Percentiles rank a stretch among this genome's conserved stretches.
Conservation (phyloP, 2,329 filamentous ascomycete species). For the Fusarium setosum region DNA sequence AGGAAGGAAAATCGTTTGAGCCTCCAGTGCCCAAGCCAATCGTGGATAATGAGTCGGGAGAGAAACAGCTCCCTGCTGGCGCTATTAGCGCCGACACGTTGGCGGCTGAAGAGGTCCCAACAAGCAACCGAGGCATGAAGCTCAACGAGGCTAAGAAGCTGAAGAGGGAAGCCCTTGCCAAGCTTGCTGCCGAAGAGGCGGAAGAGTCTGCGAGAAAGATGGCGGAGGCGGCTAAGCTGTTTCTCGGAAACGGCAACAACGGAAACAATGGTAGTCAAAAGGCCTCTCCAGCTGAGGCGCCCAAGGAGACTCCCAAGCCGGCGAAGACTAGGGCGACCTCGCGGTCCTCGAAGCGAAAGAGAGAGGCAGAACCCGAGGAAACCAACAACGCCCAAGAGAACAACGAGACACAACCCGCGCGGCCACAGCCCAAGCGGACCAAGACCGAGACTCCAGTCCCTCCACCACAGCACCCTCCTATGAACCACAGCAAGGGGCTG, state of each 20-base stretch:
- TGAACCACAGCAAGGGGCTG: slow-evolving; percentile 44
- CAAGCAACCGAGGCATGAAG: slow-evolving; percentile 80
- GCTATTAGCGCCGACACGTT: slow-evolving; percentile 69
- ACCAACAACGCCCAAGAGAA: slow-evolving; percentile 45
- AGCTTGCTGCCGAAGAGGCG: slow-evolving; percentile 71
- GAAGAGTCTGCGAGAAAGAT: slow-evolving; percentile 67
- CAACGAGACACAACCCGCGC: slow-evolving; percentile 45
- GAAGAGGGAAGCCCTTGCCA: slow-evolving; percentile 73
- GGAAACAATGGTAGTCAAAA: slow-evolving; percentile 39
- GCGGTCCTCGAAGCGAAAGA: slow-evolving; percentile 58
- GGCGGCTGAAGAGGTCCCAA: slow-evolving; percentile 69
- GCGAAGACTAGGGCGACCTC: slow-evolving; percentile 46
- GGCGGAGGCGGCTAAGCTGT: slow-evolving; percentile 58
- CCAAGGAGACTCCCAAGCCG: slow-evolving; percentile 41
- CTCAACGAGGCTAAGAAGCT: slow-evolving; percentile 82
- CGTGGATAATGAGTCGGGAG: slow-evolving; percentile 62
- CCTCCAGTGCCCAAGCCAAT: slow-evolving; percentile 48
- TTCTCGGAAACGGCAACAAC: slow-evolving; percentile 52
- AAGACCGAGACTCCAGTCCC: slow-evolving; percentile 70
- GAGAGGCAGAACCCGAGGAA: slow-evolving; percentile 50
- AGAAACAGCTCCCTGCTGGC: slow-evolving; percentile 66
- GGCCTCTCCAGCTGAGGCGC: slow-evolving; percentile 38
- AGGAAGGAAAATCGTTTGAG: slow-evolving; percentile 72
- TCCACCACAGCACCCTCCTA: slow-evolving; percentile 52
- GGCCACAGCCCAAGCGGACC: slow-evolving; percentile 60